Evolutionary conservation across 2,329 filamentous ascomycete species (phyloP), one percentile per base, ranked within the genome.

Genomic region (Phaeoacremonium minimum): DNA sequence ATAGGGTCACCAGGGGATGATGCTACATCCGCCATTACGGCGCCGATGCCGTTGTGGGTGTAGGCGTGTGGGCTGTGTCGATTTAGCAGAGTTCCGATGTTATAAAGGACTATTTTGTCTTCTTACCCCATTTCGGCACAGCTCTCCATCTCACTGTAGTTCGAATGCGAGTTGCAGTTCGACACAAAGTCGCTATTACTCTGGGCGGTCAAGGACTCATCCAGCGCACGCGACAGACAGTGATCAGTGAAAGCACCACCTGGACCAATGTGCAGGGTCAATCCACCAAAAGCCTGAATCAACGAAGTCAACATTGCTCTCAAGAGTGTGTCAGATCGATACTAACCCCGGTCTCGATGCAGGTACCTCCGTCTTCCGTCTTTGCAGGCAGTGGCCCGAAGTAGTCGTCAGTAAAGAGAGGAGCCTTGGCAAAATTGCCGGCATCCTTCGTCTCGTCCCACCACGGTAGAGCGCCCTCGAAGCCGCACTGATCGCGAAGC

Each of bases 21-120:
- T 3, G 55, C 46, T 2, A 62, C 55, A 16, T 57, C 55, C 1
- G 51, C 46, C 58, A 62, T 62, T 37, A 59, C 52, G 7, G 53
- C 57, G 30, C 58, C 58, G 28, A 60, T 45, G 16, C 57, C 55
- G 43, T 60, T 57, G 43, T 61, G 58, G 30, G 56, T 55, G 38
- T 60, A 60, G 1, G 49, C 57, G 46, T 61, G 57, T 1, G 57
- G 57, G 7, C 56, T 60, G 15, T 4, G 29, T 14, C 31, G 26
- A 5, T n/a, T 17, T 6, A 18, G 5, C n/a, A 26, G 16, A 36
- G 8, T 13, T 26, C 31, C n/a, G 14, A 31, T 28, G 22, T 18
- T 13, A 6, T 17, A 7, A 15, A 15, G 15, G n/a, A 16, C 29
- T n/a, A 15, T 28, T 13, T n/a, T 18, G 11, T 14, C 15, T 17